Percentiles rank a stretch among this genome's conserved stretches.
phyloP scores from a whole-genome alignment of 1,284 basidiomycete species.

The Neotropicomus parvogracilis region DNA sequence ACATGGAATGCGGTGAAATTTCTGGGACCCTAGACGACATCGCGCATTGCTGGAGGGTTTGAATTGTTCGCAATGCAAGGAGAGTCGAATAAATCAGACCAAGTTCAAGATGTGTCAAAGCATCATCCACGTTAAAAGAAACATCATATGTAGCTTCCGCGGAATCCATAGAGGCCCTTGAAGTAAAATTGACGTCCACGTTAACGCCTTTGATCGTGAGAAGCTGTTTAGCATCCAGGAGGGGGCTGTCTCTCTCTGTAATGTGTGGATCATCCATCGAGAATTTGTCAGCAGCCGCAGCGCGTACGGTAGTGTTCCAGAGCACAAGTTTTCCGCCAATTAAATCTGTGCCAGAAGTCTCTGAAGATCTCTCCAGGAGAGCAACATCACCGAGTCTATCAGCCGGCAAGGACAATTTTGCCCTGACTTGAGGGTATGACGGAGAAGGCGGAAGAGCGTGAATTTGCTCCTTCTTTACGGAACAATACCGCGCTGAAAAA shows the following conservation, averaged over 20 bases:
- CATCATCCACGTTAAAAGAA: slow-evolving; percentile 31
- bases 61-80: slow-evolving; percentile 58
- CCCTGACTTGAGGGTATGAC: slow-evolving; percentile 44
- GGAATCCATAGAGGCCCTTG: slow-evolving; percentile 14
- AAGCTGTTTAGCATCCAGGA: slow-evolving; percentile 45
- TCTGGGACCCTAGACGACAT: slow-evolving; percentile 28
- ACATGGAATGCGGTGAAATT: slow-evolving; percentile 11
- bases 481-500: slow-evolving; percentile 59
- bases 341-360: slow-evolving; percentile 32
- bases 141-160: slow-evolving; percentile 13
- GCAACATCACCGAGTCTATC: slow-evolving; percentile 62
- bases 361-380: slow-evolving; percentile 42
- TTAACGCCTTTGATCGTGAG: slow-evolving; percentile 42
- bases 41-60: slow-evolving; percentile 35
- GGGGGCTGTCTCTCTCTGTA: slow-evolving; percentile 46
- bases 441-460: slow-evolving; percentile 40
- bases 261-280: slow-evolving; percentile 62
- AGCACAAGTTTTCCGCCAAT: slow-evolving; percentile 43
- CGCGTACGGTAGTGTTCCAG: slow-evolving; percentile 49
- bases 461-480: slow-evolving; percentile 47
- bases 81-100: slow-evolving; percentile 74
- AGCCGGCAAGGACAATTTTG: slow-evolving; percentile 52
- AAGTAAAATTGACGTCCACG: slow-evolving; percentile 37
- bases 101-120: slow-evolving; percentile 55
- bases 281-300: slow-evolving; percentile 60